Evolutionary conservation across 1,284 basidiomycete species (phyloP), one percentile per base, ranked within the genome.

Genomic region (Fomitopsis betulina): DNA sequence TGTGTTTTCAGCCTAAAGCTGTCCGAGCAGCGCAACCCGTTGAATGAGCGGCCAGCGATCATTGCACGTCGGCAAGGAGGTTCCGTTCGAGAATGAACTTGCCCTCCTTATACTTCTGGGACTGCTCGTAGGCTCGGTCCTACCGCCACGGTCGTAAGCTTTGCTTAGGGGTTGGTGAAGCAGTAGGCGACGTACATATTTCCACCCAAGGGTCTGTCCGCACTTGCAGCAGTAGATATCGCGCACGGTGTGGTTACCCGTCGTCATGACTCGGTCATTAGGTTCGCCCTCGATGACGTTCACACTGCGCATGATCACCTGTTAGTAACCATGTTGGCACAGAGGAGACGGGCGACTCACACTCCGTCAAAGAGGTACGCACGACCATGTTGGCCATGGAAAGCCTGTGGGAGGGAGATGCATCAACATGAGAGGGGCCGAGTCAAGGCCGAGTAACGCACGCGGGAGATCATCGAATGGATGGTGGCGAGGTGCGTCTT

Each of bases 21-120:
- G 45, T 56, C 30, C 25, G 19, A 25, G 58, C 39, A 54, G 53
- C 52, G 58, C 54, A 50, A 43, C 54, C 40, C 43, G 54, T 51
- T 54, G 50, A 59, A 40, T 53, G 58, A 53, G 54, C 23, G 63
- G 60, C 73, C 76, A 19, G 27, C 17, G 57, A 23, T 70, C 65
- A 91, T 76, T 91, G 87, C 54, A 91, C 89, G 67, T 91, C 89
- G 65, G 86, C 79, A 67, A 96, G 87, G 68, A 95, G 80, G 69
- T 92, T 92, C 69, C 93, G 89, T 75, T 99, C 96, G 59, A 99
- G 89, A 72, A 99, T 98, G 73, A 86, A 98, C 78, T 96, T 96
- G 72, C 94, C 94, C 78, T 99, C 96, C 73, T 99, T 99, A 83
- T 99, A 99, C 74, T 93, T 94, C 80, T 99, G 96, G 13, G 85